Evolutionary conservation across 2,329 filamentous ascomycete species (phyloP).

Genomic region (Trichocomaceae sp.): DNA sequence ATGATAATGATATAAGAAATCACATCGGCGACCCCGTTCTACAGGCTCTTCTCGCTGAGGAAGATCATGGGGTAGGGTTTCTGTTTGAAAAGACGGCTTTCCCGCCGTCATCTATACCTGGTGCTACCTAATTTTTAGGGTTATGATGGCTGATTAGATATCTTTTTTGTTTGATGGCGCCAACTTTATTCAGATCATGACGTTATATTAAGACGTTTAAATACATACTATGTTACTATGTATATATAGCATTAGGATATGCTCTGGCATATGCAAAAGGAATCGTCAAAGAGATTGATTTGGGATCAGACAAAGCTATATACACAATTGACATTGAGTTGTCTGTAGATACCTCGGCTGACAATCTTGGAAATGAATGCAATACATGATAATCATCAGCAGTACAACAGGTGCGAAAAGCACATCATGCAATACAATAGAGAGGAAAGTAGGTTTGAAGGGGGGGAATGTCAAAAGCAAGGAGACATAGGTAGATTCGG

Average conservation of each 20-base stretch:
- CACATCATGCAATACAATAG: neutral
- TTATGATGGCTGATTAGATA: neutral
- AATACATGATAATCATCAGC: neutral
- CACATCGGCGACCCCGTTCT: constrained; percentile 20
- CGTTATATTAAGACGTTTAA: neutral
- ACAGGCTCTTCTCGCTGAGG: constrained; percentile 31
- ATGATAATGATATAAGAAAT: constrained; percentile 9
- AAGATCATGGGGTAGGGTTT: constrained; percentile 33
- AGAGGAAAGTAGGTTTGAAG: neutral
- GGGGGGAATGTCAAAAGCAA: neutral
- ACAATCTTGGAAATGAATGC: neutral
- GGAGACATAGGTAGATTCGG: neutral
- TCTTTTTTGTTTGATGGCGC: neutral
- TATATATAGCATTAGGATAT: neutral
- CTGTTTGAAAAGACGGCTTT: constrained; percentile 34
- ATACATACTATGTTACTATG: neutral
- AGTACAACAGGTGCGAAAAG: neutral
- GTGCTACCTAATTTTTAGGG: neutral
- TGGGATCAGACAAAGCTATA: neutral
- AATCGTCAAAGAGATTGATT: neutral
- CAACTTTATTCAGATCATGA: neutral
- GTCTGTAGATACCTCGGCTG: neutral
- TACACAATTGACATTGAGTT: neutral
- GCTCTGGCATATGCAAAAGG: neutral
- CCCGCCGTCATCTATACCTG: neutral